Percentiles rank a stretch among this genome's conserved stretches.
Conservation (phyloP, 768 basidiomycete genomes). For the Rhizopogon roseolus region DNA sequence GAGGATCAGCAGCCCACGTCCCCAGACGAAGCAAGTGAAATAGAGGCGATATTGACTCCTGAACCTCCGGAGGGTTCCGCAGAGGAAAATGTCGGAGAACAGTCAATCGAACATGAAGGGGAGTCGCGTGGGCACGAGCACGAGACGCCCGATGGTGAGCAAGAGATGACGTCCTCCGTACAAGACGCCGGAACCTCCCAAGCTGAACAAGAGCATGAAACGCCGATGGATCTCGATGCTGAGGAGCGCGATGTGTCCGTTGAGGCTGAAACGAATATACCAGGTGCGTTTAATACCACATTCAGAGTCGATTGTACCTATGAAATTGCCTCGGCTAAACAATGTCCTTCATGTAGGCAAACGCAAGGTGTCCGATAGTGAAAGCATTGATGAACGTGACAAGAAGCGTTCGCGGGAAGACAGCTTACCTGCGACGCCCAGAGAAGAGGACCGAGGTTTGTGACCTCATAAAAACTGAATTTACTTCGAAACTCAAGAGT, state of each 20-base stretch:
- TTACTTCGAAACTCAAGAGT: background rate
- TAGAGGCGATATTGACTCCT: background rate
- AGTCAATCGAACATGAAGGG: background rate
- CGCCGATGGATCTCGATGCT: slow-evolving; percentile 15
- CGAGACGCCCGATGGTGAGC: background rate
- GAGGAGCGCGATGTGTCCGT: background rate
- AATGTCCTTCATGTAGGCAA: slow-evolving; percentile 38
- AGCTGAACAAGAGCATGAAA: slow-evolving; percentile 29
- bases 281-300: background rate
- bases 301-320: background rate
- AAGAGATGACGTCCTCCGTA: background rate
- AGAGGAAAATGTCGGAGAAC: background rate
- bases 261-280: background rate
- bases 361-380: slow-evolving; percentile 54
- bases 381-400: slow-evolving; percentile 39
- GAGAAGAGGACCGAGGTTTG: slow-evolving; percentile 58
- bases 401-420: slow-evolving; percentile 61
- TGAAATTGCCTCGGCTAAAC: background rate
- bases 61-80: background rate
- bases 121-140: background rate
- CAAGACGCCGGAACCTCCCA: slow-evolving; percentile 21
- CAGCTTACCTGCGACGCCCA: slow-evolving; percentile 47
- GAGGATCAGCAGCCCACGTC: background rate
- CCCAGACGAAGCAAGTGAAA: background rate
- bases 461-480: background rate